Percentiles rank a stretch among this genome's conserved stretches.
Conservation (phyloP, 23 red algal genomes). For the Pyropia yezoensis region DNA sequence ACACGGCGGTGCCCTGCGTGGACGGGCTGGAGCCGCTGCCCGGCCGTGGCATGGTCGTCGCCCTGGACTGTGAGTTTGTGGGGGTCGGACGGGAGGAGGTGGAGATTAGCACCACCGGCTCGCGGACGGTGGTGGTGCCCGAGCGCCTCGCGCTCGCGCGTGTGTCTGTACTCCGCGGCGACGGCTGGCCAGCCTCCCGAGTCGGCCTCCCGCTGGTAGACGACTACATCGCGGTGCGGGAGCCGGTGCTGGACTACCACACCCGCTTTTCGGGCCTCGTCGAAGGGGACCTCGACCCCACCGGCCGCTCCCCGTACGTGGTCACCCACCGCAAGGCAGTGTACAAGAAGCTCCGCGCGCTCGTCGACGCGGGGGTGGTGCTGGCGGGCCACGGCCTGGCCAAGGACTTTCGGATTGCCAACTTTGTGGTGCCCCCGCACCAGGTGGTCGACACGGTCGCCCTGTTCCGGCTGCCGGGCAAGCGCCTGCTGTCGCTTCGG, state of each 20-base stretch:
- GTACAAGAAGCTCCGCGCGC: conserved; percentile 65
- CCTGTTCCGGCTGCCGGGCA: conserved; percentile 58
- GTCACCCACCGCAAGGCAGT: conserved; percentile 66
- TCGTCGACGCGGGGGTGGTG: conserved; percentile 73
- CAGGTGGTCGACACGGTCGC: conserved; percentile 87
- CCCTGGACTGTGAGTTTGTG: conserved; percentile 89
- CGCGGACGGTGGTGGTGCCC: conserved; percentile 50
- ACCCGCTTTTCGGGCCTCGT: conserved; percentile 72
- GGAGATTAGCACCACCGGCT: conserved; percentile 60
- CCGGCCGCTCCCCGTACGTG: conserved; percentile 24
- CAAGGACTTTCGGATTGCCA: conserved; percentile 83
- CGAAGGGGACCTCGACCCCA: conserved; percentile 58
- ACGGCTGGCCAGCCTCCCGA: conserved; percentile 11
- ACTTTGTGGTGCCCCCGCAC: conserved; percentile 66
- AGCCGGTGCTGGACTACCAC: conserved; percentile 73
- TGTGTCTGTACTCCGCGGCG: conserved; percentile 74
- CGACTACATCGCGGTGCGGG: conserved; percentile 72
- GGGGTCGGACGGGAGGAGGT: conserved; percentile 58
- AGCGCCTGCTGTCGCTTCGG: conserved; percentile 49
- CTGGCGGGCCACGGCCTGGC: conserved; percentile 92
- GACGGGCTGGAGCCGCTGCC: conserved; percentile 30
- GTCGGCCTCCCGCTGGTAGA: conserved; percentile 56
- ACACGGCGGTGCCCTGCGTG: background rate
- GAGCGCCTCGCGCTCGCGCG: conserved; percentile 61
- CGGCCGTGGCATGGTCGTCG: conserved; percentile 54